phyloP scores from a whole-genome alignment of 139 green algal species.

The Micractinium conductrix region DNA sequence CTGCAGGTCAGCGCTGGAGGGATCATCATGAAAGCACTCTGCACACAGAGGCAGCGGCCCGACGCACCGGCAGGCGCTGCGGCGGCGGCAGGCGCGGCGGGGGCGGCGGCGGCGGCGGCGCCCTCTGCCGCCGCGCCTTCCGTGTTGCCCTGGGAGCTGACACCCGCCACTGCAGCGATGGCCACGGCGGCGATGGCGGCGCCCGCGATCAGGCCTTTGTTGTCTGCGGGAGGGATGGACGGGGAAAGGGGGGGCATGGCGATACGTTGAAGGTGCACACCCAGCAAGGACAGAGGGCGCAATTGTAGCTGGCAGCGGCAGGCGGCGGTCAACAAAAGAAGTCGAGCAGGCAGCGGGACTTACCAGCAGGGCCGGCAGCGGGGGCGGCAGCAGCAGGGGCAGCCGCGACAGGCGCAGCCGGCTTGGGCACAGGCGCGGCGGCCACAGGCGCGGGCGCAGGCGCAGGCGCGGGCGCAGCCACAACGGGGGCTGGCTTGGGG shows the following conservation, averaged over 20 bases:
- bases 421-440: constrained; percentile 5
- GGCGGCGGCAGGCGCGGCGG: not conserved
- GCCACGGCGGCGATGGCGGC: constrained; percentile 21
- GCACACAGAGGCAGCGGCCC: not conserved
- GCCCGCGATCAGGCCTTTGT: constrained; percentile 37
- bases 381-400: not conserved
- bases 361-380: not conserved
- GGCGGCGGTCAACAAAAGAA: not conserved
- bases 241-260: not conserved
- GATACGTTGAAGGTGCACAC: no score
- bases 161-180: constrained; percentile 29
- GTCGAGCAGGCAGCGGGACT: not conserved
- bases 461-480: constrained; percentile 9
- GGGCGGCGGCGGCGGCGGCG: not conserved
- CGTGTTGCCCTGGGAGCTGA: not conserved
- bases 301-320: no score
- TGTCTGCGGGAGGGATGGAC: constrained; percentile 25
- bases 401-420: not conserved
- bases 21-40: not conserved
- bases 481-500: not conserved
- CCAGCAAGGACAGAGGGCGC: no score
- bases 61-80: not conserved
- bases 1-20: not conserved
- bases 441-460: constrained; percentile 2
- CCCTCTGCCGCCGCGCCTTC: not conserved